Percentiles rank a stretch among this genome's conserved stretches.
phyloP scores from a whole-genome alignment of 176 grass and related monocot genomes.

The Rhynchospora tenuis region DNA sequence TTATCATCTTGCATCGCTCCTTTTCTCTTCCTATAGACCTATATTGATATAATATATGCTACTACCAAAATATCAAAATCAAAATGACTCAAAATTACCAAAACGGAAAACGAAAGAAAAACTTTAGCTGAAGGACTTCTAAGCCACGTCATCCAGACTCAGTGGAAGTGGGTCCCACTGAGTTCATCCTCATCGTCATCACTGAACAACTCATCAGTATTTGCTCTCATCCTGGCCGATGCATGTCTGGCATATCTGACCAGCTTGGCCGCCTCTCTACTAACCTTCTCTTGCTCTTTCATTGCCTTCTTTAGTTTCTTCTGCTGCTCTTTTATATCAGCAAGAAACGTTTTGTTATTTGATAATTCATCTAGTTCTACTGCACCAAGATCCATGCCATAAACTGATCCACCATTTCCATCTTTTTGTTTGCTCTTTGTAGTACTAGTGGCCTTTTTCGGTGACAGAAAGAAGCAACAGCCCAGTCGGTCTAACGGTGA shows the following conservation, averaged over 20 bases:
- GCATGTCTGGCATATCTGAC: slow-evolving; percentile 57
- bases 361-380: slow-evolving; percentile 14
- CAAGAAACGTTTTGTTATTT: slow-evolving; percentile 29
- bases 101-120: background rate
- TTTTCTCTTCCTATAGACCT: background rate
- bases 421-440: slow-evolving; percentile 28
- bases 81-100: background rate
- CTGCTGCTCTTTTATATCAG: slow-evolving; percentile 64
- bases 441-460: slow-evolving; percentile 34
- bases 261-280: slow-evolving; percentile 72
- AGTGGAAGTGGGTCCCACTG: background rate
- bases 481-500: slow-evolving; percentile 36
- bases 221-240: slow-evolving; percentile 64
- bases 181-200: slow-evolving; percentile 56
- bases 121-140: background rate
- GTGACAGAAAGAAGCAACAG: slow-evolving; percentile 74
- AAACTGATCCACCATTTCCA: background rate
- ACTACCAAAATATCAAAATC: background rate
- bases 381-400: background rate
- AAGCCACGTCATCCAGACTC: background rate
- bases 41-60: background rate
- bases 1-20: slow-evolving; percentile 2
- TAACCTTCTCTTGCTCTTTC: slow-evolving; percentile 68
- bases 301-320: slow-evolving; percentile 70
- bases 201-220: slow-evolving; percentile 59